Base-by-base conservation (phyloP, 768 basidiomycete genomes). In the Agrocybe praecox region DNA sequence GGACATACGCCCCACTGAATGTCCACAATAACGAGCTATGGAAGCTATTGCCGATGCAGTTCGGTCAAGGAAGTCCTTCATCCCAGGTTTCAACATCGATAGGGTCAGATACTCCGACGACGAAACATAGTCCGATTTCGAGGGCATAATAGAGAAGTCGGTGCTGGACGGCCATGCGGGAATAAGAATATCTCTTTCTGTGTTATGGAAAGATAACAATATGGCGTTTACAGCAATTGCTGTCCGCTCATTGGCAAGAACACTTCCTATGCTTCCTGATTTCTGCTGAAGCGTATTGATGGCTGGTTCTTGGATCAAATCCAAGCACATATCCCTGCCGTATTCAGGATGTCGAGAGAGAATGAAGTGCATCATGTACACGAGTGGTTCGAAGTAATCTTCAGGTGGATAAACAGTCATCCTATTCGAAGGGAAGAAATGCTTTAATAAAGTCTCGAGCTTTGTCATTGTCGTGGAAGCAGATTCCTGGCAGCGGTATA, bases 401-500 rank as follows among this genome's bases (percentile, higher is more conserved):
- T 97, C 96, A 9, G 79, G 75, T 12, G 88, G 87, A 54, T 81
- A 80, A 44, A 89, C 74, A 5, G 73, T 71, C 4, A 82, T 70
- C 22, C 89, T 82, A 54, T 86, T 86, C 4, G 84, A 66, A 6
- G 95, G 93, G 67, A 95, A 93, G 70, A 96, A 88, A 50, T 86
- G 77, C 62, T 87, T 92, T 49, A 92, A 66, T 36, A 96, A 65
- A 0, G 72, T 74, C 59, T 97, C 94, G 40, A 98, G 72, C 65
- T 89, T 93, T 24, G 85, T 74, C n/a, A 86, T 84, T n/a, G 86
- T 87, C 2, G 90, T 88, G 0, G 94, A 90, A 1, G 84, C 75
- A 6, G 90, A 81, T 70, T 98, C 96, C 60, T 89, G 87, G 66
- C 94, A 96, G 15, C 96, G 88, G 67, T 93, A 96, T n/a, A 97